Conservation (phyloP, 1,284 basidiomycete genomes). For the Marasmius tenuissimus region DNA sequence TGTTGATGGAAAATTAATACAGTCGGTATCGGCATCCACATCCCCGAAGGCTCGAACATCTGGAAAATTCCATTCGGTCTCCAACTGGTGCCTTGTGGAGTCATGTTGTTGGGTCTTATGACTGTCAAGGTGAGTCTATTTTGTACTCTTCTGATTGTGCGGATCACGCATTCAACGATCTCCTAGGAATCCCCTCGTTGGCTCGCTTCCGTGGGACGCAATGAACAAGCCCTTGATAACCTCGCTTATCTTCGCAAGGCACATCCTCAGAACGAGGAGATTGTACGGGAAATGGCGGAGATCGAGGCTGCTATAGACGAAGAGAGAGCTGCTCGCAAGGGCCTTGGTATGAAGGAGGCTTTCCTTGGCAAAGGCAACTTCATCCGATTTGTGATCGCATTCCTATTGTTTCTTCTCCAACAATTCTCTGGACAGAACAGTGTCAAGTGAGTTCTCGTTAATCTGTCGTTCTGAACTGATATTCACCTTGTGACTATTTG, state of each 20-base stretch:
- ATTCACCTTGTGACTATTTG: neutral
- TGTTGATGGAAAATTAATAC: neutral
- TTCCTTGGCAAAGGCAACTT: conserved; percentile 65
- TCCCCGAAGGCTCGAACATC: conserved; percentile 44
- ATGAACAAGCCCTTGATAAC: conserved; percentile 39
- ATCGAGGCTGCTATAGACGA: conserved; percentile 58
- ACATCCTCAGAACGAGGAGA: conserved; percentile 36
- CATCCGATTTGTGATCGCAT: conserved; percentile 62
- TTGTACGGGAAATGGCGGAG: conserved; percentile 48
- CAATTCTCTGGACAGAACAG: conserved; percentile 70
- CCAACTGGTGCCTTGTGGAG: conserved; percentile 75
- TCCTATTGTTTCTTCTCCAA: conserved; percentile 62
- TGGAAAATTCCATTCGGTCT: conserved; percentile 79
- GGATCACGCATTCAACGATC: conserved; percentile 47
- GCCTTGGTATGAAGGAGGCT: conserved; percentile 52
- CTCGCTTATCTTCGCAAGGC: conserved; percentile 49
- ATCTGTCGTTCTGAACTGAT: conserved; percentile 46
- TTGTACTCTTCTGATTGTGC: conserved; percentile 20
- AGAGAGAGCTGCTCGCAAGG: conserved; percentile 46
- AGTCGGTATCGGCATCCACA: conserved; percentile 65
- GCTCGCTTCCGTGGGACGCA: conserved; percentile 42
- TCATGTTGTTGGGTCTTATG: conserved; percentile 73
- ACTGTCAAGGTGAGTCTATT: conserved; percentile 52
- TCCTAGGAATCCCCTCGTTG: conserved; percentile 60
- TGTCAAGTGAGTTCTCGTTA: conserved; percentile 51